Base-by-base conservation (phyloP, 2,329 filamentous ascomycete genomes). In the Cladosporium sp. region DNA sequence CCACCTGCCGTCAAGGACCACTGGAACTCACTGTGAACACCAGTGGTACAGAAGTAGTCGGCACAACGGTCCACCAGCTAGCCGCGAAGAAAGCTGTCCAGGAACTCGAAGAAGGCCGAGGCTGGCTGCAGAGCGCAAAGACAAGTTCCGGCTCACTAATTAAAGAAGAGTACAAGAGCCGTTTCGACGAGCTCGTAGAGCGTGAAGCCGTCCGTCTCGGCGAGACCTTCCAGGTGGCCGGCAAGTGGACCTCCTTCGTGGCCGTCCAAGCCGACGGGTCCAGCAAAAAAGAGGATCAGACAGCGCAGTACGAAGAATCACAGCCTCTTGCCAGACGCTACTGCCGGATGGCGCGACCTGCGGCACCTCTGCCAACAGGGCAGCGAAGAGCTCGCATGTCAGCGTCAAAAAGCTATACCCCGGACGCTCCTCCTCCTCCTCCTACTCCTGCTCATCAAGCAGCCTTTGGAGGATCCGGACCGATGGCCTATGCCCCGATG, bases 201-300 rank as follows among this genome's bases (percentile, higher is more conserved):
- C 78, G 80, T 1, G 87, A 91, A 66, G 86, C 81, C 8, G 84
- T 90, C 1, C 75, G 82, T 0, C 75, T 91, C 0, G 87, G 88
- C 0, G 78, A 85, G 12, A 76, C 79, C 57, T 89, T 83, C 65
- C 86, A 89, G 64, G 81, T 91, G 8, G 82, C 79, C 2, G 83
- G 86, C 1, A 88, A 86, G 66, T 89, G 84, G 81, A 88, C 84
- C 65, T 89, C 86, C 0, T 91, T 91, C 61, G 83, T 91, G 3
- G 88, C 88, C 2, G 77, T 88, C 1, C 77, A 86, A 60, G 73
- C 22, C n/a, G 8, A 19, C 1, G 15, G 25, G 10, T 45, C 24
- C 1, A 28, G 15, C 15, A 22, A 9, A 9, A 15, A n/a, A 13
- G 42, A 45, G 8, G 13, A 28, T 3, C 22, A 45, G 42, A 15